These are phyloP conservation scores for Colletotrichum cordylinicola DNA, from an alignment of 2,329 filamentous ascomycete genomes.

Conservation along the genomic window DNA sequence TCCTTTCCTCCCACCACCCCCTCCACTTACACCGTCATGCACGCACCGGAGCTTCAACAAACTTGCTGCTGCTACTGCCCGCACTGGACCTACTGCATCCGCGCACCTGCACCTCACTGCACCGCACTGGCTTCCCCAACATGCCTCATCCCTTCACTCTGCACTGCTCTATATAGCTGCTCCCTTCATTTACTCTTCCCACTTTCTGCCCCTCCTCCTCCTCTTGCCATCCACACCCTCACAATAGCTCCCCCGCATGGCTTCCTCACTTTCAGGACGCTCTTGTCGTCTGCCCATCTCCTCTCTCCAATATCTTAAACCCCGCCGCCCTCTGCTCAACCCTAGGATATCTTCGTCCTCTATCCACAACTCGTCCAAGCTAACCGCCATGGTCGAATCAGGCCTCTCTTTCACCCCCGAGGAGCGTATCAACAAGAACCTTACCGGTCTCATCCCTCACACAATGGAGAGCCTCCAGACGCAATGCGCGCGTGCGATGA, in stretches of 20 bases:
- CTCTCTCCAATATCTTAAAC: background rate
- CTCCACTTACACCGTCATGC: slow-evolving; percentile 12
- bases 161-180: slow-evolving; percentile 12
- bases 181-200: background rate
- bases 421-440: slow-evolving; percentile 67
- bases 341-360: background rate
- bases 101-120: slow-evolving; percentile 3
- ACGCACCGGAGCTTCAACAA: background rate
- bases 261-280: slow-evolving; percentile 16
- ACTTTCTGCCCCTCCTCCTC: background rate
- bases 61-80: background rate
- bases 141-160: slow-evolving; percentile 18
- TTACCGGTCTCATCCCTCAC: slow-evolving; percentile 70
- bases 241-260: slow-evolving; percentile 3
- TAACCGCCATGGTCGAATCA: slow-evolving; percentile 33
- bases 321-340: background rate
- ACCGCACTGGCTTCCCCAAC: slow-evolving; percentile 17
- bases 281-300: slow-evolving; percentile 18
- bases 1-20: background rate
- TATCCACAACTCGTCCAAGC: slow-evolving; percentile 11
- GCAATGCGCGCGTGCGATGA: slow-evolving; percentile 71
- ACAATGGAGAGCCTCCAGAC: slow-evolving; percentile 65
- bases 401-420: slow-evolving; percentile 70
- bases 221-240: background rate
- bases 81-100: slow-evolving; percentile 6